Conservation (phyloP, 2,329 filamentous ascomycete genomes). For the Fusarium euwallaceae region DNA sequence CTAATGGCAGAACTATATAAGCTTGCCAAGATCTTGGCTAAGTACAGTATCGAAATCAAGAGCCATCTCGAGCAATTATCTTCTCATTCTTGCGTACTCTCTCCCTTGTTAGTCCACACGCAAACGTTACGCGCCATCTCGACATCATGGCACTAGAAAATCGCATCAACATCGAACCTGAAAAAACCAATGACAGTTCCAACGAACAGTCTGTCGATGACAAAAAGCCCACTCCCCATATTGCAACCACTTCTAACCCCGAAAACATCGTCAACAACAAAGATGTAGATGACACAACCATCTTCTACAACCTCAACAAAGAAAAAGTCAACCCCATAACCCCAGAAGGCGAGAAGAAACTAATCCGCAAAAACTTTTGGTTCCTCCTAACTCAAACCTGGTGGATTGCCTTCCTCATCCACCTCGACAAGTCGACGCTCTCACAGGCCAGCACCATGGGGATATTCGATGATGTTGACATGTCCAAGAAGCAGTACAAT, state of each 20-base stretch:
- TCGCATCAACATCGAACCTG: not conserved
- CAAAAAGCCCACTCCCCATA: not conserved
- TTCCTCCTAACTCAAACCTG: conserved; percentile 12
- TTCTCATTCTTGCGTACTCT: not conserved
- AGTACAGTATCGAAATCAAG: not conserved
- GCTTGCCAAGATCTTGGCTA: not conserved
- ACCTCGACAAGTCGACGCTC: conserved; percentile 18
- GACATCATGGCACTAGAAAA: not conserved
- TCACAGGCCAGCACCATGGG: conserved; percentile 20
- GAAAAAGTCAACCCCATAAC: not conserved
- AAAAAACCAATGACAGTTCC: not conserved
- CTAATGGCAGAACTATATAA: not conserved
- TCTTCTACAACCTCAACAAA: not conserved
- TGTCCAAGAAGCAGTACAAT: conserved; percentile 6
- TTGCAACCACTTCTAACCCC: not conserved
- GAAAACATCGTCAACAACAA: not conserved
- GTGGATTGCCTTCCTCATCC: conserved; percentile 18
- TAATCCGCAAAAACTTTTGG: conserved; percentile 15
- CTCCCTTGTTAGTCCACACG: not conserved
- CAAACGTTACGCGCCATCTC: not conserved
- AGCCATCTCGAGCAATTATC: not conserved
- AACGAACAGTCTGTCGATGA: not conserved
- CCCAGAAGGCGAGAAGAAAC: not conserved
- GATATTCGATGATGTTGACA: conserved; percentile 11
- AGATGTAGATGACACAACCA: not conserved